phyloP scores from a whole-genome alignment of 352 stramenopile species.

The Pythium coloratum region DNA sequence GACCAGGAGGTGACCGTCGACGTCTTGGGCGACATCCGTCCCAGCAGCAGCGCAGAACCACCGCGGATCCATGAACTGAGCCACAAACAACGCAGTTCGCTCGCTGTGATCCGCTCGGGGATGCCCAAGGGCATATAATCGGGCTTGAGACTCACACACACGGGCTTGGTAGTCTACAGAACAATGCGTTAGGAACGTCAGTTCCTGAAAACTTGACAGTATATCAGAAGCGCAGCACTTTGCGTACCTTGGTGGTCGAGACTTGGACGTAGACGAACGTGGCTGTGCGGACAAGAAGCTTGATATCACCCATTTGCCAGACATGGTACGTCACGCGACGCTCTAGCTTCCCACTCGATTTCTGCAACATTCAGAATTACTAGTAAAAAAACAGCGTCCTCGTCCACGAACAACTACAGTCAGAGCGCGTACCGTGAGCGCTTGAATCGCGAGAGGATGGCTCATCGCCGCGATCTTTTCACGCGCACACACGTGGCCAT shows the following conservation, averaged over 20 bases:
- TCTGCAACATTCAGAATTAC: too few species aligned
- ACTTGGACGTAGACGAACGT: slow-evolving; percentile 35
- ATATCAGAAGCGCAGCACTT: not conserved
- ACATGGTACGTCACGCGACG: slow-evolving; percentile 54
- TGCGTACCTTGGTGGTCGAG: slow-evolving; percentile 4
- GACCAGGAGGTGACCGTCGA: slow-evolving; percentile 41
- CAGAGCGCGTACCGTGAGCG: slow-evolving; percentile 31
- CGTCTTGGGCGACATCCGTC: slow-evolving; percentile 39
- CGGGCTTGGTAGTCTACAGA: slow-evolving; percentile 18
- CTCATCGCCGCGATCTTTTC: slow-evolving; percentile 25
- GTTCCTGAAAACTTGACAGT: not conserved
- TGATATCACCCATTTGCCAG: slow-evolving; percentile 56
- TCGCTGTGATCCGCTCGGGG: slow-evolving; percentile 57
- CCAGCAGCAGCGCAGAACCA: slow-evolving; percentile 50
- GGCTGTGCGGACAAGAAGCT: slow-evolving; percentile 62
- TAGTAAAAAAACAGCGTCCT: too few species aligned
- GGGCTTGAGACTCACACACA: slow-evolving; percentile 74
- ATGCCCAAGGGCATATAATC: slow-evolving; percentile 56
- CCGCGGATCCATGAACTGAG: slow-evolving; percentile 80
- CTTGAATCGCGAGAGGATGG: slow-evolving; percentile 32
- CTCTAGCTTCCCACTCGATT: slow-evolving; percentile 2
- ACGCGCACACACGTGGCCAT: slow-evolving; percentile 24
- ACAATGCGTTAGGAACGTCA: not conserved
- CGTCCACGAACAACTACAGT: too few species aligned
- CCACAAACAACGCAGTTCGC: slow-evolving; percentile 66